Conservation (phyloP, 768 basidiomycete species). For the Rhodocollybia butyracea region DNA sequence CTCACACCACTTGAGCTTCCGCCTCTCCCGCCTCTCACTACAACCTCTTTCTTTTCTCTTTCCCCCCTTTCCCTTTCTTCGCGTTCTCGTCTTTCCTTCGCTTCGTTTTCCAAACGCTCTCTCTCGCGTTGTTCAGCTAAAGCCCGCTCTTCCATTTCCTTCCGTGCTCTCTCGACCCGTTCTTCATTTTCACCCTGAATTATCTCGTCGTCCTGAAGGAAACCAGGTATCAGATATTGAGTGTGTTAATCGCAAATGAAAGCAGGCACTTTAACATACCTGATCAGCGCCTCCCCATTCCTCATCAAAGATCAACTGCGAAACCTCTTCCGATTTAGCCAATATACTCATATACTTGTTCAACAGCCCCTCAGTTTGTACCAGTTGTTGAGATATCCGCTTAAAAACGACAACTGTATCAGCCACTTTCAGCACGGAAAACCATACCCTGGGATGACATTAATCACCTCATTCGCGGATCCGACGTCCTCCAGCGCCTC, state of each 20-base stretch:
- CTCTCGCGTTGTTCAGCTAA: slow-evolving; percentile 34
- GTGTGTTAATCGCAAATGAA: background rate
- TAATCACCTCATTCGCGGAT: slow-evolving; percentile 65
- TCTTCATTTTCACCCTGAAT: slow-evolving; percentile 48
- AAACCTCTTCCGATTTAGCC: slow-evolving; percentile 64
- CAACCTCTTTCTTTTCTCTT: slow-evolving; percentile 41
- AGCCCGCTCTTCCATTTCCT: slow-evolving; percentile 45
- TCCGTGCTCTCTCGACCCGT: slow-evolving; percentile 36
- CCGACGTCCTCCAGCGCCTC: slow-evolving; percentile 63
- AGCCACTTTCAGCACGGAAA: background rate
- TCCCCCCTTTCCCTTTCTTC: slow-evolving; percentile 40
- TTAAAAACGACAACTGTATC: slow-evolving; percentile 21
- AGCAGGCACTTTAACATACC: slow-evolving; percentile 37
- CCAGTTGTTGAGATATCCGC: slow-evolving; percentile 65
- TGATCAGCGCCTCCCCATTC: slow-evolving; percentile 72
- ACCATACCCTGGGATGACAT: no score
- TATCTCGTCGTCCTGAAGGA: slow-evolving; percentile 55
- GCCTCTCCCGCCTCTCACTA: slow-evolving; percentile 33
- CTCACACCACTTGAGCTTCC: slow-evolving; percentile 39
- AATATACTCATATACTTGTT: slow-evolving; percentile 73
- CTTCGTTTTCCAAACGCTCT: slow-evolving; percentile 50
- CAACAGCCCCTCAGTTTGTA: slow-evolving; percentile 68
- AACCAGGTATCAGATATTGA: background rate
- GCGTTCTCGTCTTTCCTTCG: slow-evolving; percentile 39
- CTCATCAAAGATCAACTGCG: slow-evolving; percentile 72